Evolutionary conservation across 768 basidiomycete species (phyloP).

Genomic region (Lentinula detonsa): DNA sequence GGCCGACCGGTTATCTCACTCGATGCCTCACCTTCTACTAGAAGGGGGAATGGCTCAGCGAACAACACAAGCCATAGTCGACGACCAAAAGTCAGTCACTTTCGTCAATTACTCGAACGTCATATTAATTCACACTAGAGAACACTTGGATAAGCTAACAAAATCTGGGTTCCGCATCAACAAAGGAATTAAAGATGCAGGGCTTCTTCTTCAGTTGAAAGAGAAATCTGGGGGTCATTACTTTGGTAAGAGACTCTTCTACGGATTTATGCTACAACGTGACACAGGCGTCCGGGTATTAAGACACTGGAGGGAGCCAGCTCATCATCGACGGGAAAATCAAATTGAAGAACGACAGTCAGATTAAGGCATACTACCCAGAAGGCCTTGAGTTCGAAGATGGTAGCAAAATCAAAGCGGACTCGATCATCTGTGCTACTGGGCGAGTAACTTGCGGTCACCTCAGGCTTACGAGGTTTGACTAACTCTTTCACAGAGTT

Average conservation of each 20-base stretch:
- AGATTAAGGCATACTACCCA: conserved; percentile 24
- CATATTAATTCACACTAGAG: conserved; percentile 15
- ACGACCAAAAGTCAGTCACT: conserved; percentile 31
- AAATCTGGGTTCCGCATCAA: conserved; percentile 41
- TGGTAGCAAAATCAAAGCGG: conserved; percentile 22
- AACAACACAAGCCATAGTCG: conserved; percentile 27
- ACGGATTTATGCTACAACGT: not conserved
- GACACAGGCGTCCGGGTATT: not conserved
- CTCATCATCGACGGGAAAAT: conserved; percentile 44
- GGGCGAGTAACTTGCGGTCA: conserved; percentile 19
- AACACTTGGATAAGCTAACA: conserved; percentile 40
- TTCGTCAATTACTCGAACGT: not conserved
- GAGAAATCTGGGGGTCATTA: conserved; percentile 47
- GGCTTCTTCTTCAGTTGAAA: conserved; percentile 28
- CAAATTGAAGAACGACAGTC: conserved; percentile 42
- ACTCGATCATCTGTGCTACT: conserved; percentile 35
- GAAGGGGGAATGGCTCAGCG: conserved; percentile 21
- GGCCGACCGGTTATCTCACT: conserved; percentile 43
- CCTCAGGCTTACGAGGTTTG: conserved; percentile 12
- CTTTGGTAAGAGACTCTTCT: conserved; percentile 27
- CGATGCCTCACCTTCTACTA: conserved; percentile 31
- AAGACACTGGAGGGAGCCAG: conserved; percentile 37
- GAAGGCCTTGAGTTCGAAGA: conserved; percentile 24
- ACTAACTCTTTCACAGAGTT: not conserved
- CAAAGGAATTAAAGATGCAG: conserved; percentile 35